phyloP scores from a whole-genome alignment of 1,284 basidiomycete genomes.

The Hymenochaete sp. region DNA sequence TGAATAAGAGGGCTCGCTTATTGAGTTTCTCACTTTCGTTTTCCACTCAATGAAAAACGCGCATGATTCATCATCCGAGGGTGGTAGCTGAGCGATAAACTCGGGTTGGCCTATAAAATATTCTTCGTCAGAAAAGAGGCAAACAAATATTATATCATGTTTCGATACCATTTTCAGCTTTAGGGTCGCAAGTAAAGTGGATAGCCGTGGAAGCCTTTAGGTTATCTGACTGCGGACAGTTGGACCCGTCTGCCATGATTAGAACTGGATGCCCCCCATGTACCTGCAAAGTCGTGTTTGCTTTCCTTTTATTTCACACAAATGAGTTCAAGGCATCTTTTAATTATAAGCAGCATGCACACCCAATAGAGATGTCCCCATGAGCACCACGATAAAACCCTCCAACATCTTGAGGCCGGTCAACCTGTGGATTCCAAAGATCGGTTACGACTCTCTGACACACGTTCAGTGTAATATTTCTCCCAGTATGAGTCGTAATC shows the following conservation, averaged over 20 bases:
- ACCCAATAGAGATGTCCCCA: conserved; percentile 70
- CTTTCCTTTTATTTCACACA: conserved; percentile 32
- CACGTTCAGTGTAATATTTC: conserved; percentile 49
- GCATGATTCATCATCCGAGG: conserved; percentile 53
- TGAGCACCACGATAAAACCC: conserved; percentile 53
- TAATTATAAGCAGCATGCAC: conserved; percentile 22
- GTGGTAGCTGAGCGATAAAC: conserved; percentile 52
- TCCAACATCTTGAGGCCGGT: conserved; percentile 47
- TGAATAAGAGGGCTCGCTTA: conserved; percentile 7
- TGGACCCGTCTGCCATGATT: conserved; percentile 49
- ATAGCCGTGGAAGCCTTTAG: conserved; percentile 52
- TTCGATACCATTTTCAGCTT: conserved; percentile 38
- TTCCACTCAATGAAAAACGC: conserved; percentile 67
- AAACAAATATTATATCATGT: background rate
- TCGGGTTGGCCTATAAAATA: conserved; percentile 38
- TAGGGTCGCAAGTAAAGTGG: conserved; percentile 59
- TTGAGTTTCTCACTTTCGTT: conserved; percentile 43
- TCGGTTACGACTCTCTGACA: conserved; percentile 51
- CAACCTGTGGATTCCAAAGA: conserved; percentile 46
- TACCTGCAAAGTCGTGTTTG: conserved; percentile 52
- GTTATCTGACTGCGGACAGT: conserved; percentile 40
- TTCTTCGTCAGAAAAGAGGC: conserved; percentile 2
- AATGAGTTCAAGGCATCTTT: background rate
- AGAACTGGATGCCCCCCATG: conserved; percentile 39
- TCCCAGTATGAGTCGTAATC: conserved; percentile 38